phyloP scores from a whole-genome alignment of 2,329 filamentous ascomycete genomes.

The Xylariaceae sp. region DNA sequence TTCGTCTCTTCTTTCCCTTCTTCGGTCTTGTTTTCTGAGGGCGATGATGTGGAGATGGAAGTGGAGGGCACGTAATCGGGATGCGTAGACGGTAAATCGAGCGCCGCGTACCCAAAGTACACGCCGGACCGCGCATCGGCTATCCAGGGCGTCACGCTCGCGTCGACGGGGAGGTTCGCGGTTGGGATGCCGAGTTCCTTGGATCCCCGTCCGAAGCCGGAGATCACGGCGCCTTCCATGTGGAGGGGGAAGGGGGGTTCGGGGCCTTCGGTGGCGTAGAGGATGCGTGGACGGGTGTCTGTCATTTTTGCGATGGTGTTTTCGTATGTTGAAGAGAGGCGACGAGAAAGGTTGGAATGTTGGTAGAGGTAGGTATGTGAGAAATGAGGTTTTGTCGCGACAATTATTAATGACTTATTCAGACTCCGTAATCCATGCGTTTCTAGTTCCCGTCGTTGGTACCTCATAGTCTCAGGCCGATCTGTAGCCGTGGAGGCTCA shows the following conservation, averaged over 20 bases:
- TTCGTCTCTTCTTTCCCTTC: not conserved
- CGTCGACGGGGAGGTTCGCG: slow-evolving; percentile 79
- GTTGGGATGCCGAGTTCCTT: slow-evolving; percentile 97
- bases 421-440: no score
- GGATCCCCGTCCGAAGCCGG: slow-evolving; percentile 88
- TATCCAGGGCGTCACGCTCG: slow-evolving; percentile 55
- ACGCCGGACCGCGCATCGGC: slow-evolving; percentile 66
- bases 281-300: slow-evolving; percentile 56
- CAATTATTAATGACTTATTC: no score
- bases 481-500: no score
- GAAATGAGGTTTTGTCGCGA: no score
- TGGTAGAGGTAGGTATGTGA: no score
- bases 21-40: no score
- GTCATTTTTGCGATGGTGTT: not conserved
- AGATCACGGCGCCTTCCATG: slow-evolving; percentile 81
- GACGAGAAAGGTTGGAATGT: no score
- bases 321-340: no score
- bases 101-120: slow-evolving; percentile 87
- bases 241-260: slow-evolving; percentile 73
- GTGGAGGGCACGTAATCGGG: slow-evolving; percentile 33
- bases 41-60: no score
- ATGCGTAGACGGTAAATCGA: slow-evolving; percentile 52
- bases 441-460: no score
- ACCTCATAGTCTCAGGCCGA: no score
- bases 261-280: slow-evolving; percentile 70